Base-by-base conservation (phyloP, 2,329 filamentous ascomycete genomes). In the Aphanocladium album region DNA sequence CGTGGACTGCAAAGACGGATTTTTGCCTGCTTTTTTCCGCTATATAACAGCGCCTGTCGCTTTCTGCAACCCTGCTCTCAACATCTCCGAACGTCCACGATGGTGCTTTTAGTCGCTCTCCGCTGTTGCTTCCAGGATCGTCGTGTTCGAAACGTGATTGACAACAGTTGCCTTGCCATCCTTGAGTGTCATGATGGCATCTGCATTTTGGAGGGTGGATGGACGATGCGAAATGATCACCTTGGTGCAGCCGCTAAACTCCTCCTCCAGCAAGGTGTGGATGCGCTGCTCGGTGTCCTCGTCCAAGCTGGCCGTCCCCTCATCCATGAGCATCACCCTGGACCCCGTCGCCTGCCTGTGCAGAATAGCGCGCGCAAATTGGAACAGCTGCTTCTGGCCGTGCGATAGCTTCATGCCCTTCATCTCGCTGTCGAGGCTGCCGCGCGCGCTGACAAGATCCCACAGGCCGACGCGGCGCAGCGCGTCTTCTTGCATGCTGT, bases 351-450 rank as follows among this genome's bases (percentile, higher is more conserved):
- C 17, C 35, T 58, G 56, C n/a, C 30, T 50, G 25, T 51, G 56
- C 23, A 58, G 33, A 21, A 59, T 51, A 7, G 56, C 56, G 17
- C 56, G 56, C 12, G 46, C 56, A 14, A 59, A 35, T 14, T 51
- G 47, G 23, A 59, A 52, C n/a, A 59, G 37, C 25, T 59, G 56
- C 37, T 23, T 45, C 19, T 59, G 46, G 8, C 56, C 56, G 9
- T 17, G 16, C 6, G 56, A 58, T 8, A 58, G 21, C 17, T 25
- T 51, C 56, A 45, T 51, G 23, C 8, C 46, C 3, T n/a, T 6
- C 17, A 58, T 51, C 12, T 23, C 8, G n/a, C 46, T 46, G 8
- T 43, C 46, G 1, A 58, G 27, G 12, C 56, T 46, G 23, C 56
- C 56, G 23, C 21, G 45, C 2, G 17, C 2, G 2, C 16, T 2